Evolutionary conservation across 164 flowering plant species (phyloP), one percentile per base, ranked within the genome.

Genomic region (Magnolia changhungtana): DNA sequence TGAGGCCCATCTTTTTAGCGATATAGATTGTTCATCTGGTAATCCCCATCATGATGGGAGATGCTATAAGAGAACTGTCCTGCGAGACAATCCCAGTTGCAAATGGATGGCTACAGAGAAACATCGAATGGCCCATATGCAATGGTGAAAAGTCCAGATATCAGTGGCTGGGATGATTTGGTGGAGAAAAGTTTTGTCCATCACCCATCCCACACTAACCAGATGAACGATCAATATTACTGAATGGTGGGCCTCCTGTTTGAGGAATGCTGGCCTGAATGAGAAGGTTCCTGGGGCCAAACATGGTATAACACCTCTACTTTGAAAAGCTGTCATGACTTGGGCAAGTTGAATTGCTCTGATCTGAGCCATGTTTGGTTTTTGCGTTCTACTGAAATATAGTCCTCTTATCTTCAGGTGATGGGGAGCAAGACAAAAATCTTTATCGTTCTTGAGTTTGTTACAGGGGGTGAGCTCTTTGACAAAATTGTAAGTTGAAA

Each of bases 341-440:
- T 8, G 9, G 13, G 61, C 18, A 55, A 55, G 13, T 55, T 55
- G 16, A 16, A 55, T 11, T 55, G 3, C 3, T 11, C 13, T 4
- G 11, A 55, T 7, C 18, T 11, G 61, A 10, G 61, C 61, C 11
- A 55, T 10, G 18, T 16, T 9, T 20, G 63, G 8, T 45, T 58
- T 29, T 31, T 69, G 49, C 71, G 9, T 69, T 9, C 14, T 55
- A 55, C 24, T 73, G 65, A 6, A 74, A 24, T 11, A 23, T 37
- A 55, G 58, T 63, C 50, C 67, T 10, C 71, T 75, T 75, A 9
- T 74, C 74, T 82, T 76, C 87, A 93, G 97, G 97, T 93, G 52
- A 91, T 93, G 97, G 97, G 91, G 67, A 93, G 97, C 92, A 93
- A 82, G 84, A 91, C 94, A 58, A 93, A 93, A 82, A 93, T 93